Conservation (phyloP, 768 basidiomycete species). For the Leccinum pellstonianum region DNA sequence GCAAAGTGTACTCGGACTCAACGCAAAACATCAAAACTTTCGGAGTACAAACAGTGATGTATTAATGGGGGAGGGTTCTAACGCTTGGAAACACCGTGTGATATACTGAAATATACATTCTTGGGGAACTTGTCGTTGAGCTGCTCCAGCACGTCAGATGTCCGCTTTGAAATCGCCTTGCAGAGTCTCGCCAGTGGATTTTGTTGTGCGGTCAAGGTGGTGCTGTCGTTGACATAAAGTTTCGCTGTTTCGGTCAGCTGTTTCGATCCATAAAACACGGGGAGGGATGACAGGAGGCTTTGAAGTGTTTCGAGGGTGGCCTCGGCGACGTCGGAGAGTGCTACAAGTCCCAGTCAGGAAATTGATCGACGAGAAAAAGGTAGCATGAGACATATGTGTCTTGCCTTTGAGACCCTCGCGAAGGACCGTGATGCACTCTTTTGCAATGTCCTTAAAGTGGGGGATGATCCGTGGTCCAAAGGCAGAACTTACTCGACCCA, state of each 20-base stretch:
- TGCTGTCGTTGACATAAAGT: slow-evolving; percentile 50
- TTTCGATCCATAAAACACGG: slow-evolving; percentile 72
- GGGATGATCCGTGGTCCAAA: slow-evolving; percentile 90
- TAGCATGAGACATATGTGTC: slow-evolving; percentile 32
- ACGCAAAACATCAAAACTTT: no score
- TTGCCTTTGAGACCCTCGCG: slow-evolving; percentile 36
- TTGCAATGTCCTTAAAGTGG: slow-evolving; percentile 68
- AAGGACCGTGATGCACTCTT: slow-evolving; percentile 51
- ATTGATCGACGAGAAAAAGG: background rate
- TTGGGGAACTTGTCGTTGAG: no score
- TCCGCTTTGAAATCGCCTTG: slow-evolving; percentile 68
- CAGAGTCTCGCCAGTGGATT: slow-evolving; percentile 44
- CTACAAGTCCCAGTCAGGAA: slow-evolving; percentile 23
- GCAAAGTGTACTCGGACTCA: no score
- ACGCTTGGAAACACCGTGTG: no score
- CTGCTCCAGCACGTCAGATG: slow-evolving; percentile 36
- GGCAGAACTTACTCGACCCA: slow-evolving; percentile 47
- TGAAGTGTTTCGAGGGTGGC: slow-evolving; percentile 53
- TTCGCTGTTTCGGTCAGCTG: slow-evolving; percentile 58
- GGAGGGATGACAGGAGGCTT: slow-evolving; percentile 63
- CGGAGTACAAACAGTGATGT: no score
- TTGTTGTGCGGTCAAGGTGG: slow-evolving; percentile 8
- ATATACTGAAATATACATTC: no score
- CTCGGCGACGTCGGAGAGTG: slow-evolving; percentile 30
- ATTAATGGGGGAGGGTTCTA: no score